Conservation (phyloP, 495 filamentous ascomycete genomes). For the Aspergillus olivimuriae region DNA sequence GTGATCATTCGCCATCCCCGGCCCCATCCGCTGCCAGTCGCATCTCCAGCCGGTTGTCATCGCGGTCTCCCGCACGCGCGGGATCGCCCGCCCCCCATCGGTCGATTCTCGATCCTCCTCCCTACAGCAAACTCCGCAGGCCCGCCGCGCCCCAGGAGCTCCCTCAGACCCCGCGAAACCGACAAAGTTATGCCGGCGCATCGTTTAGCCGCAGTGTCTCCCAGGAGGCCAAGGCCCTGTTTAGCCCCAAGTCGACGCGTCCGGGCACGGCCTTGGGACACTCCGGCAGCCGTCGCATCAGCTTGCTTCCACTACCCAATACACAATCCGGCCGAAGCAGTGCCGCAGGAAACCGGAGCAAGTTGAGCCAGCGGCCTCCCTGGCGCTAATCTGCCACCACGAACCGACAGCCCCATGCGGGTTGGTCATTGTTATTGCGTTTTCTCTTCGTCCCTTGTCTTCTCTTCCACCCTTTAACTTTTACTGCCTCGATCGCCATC, state of each 20-base stretch:
- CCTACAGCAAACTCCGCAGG: constrained; percentile 37
- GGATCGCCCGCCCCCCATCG: constrained; percentile 26
- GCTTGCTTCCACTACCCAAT: constrained; percentile 42
- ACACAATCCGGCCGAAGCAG: constrained; percentile 23
- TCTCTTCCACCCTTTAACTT: neutral
- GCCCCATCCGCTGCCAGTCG: constrained; percentile 28
- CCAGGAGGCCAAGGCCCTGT: constrained; percentile 16
- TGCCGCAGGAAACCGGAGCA: constrained; percentile 20
- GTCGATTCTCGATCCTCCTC: constrained; percentile 31
- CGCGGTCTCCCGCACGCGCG: constrained; percentile 30
- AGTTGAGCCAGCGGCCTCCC: constrained; percentile 30
- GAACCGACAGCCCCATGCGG: no score
- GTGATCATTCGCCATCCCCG: constrained; percentile 39
- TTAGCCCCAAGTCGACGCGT: constrained; percentile 29
- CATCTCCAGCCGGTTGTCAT: constrained; percentile 33
- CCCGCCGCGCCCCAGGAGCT: constrained; percentile 17
- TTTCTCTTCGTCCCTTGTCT: neutral
- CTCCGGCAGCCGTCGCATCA: constrained; percentile 40
- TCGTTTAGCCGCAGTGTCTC: constrained; percentile 34
- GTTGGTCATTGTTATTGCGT: neutral
- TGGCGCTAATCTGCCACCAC: constrained; percentile 22
- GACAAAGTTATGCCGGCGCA: constrained; percentile 37
- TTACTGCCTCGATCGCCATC: neutral
- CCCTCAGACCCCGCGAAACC: constrained; percentile 30
- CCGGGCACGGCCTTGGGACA: constrained; percentile 43